Percentiles rank a stretch among this genome's conserved stretches.
Conservation (phyloP, 768 basidiomycete genomes). For the Gloeostereum incarnatum region DNA sequence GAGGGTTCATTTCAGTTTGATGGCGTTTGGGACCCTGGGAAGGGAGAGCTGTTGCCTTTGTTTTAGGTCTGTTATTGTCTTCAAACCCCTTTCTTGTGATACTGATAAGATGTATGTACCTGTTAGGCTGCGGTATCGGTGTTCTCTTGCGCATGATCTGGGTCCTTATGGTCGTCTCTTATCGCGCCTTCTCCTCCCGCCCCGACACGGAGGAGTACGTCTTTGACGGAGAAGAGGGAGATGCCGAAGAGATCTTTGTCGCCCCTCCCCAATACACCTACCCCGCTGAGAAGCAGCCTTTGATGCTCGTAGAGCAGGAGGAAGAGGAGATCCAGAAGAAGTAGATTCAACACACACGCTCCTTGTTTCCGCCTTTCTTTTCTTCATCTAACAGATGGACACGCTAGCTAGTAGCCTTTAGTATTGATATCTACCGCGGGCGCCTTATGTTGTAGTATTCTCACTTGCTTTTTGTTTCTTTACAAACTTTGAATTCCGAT, state of each 20-base stretch:
- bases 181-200: conserved; percentile 40
- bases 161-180: conserved; percentile 55
- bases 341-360: too few relatives aligned
- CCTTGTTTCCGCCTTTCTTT: too few relatives aligned
- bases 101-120: conserved; percentile 3
- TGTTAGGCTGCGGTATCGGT: conserved; percentile 71
- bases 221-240: conserved; percentile 32
- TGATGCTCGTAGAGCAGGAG: too few relatives aligned
- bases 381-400: too few relatives aligned
- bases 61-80: conserved; percentile 48
- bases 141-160: conserved; percentile 76
- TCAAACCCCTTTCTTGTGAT: neutral
- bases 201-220: conserved; percentile 30
- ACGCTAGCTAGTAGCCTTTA: too few relatives aligned
- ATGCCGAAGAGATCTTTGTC: conserved; percentile 35
- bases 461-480: too few relatives aligned
- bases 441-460: too few relatives aligned
- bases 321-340: too few relatives aligned
- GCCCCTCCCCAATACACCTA: conserved; percentile 54
- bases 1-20: conserved; percentile 58
- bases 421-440: too few relatives aligned
- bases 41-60: conserved; percentile 74
- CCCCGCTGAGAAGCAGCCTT: too few relatives aligned
- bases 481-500: too few relatives aligned
- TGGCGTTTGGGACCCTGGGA: conserved; percentile 76